Evolutionary conservation across 2,329 filamentous ascomycete genomes (phyloP).

Genomic region (Remersonia thermophila): DNA sequence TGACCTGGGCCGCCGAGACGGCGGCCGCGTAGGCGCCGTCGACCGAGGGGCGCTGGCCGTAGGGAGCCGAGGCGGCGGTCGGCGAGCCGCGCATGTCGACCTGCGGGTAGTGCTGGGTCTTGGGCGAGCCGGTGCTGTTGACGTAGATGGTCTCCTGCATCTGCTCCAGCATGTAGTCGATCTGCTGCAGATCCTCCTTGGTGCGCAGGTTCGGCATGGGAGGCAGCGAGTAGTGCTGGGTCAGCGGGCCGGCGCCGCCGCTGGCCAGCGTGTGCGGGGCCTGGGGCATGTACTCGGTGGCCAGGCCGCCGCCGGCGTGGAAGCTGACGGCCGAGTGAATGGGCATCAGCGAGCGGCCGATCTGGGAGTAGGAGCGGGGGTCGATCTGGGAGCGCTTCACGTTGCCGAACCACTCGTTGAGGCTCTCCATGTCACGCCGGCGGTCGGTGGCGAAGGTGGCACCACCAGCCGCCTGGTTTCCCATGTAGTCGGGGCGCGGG

Average conservation of each 20-base stretch:
- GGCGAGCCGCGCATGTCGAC: conserved; percentile 41
- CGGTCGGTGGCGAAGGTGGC: conserved; percentile 41
- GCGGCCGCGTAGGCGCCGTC: not conserved
- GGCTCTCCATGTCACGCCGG: conserved; percentile 69
- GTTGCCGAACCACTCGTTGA: conserved; percentile 90
- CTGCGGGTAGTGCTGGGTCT: conserved; percentile 60
- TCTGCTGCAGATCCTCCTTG: conserved; percentile 85
- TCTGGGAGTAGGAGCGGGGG: conserved; percentile 76
- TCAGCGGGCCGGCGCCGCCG: conserved; percentile 46
- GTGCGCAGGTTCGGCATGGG: conserved; percentile 80
- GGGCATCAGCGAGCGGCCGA: conserved; percentile 77
- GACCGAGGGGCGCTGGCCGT: conserved; percentile 18
- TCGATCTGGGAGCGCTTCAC: conserved; percentile 87
- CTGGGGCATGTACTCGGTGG: conserved; percentile 42
- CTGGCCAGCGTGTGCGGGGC: conserved; percentile 35
- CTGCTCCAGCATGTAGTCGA: conserved; percentile 89
- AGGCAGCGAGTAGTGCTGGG: conserved; percentile 77
- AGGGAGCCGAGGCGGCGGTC: conserved; percentile 6
- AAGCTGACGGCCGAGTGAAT: conserved; percentile 61
- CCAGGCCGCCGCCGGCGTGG: conserved; percentile 36
- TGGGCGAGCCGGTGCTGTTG: conserved; percentile 73
- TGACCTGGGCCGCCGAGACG: conserved; percentile 41
- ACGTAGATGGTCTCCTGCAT: conserved; percentile 86
- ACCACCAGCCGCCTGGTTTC: conserved; percentile 5
- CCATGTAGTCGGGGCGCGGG: conserved; percentile 40